These are phyloP conservation scores for Cyclocybe cylindracea DNA, from an alignment of 768 basidiomycete species.

Conservation along the genomic window DNA sequence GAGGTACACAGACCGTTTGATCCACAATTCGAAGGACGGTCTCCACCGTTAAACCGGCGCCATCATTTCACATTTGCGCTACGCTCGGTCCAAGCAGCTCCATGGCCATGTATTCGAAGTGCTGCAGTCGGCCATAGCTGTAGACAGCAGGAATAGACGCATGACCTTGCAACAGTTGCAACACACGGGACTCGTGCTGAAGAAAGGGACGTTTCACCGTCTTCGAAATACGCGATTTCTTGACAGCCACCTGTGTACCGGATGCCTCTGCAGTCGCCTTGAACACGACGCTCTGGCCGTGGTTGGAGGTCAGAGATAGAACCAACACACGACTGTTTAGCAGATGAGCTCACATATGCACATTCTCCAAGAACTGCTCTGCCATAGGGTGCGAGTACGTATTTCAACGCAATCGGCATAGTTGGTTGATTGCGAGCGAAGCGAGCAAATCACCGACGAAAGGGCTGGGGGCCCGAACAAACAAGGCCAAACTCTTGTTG, in stretches of 20 bases:
- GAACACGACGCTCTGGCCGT: slow-evolving; percentile 21
- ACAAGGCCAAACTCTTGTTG: no score
- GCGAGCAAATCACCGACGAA: no score
- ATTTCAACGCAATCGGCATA: slow-evolving; percentile 2
- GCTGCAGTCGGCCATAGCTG: slow-evolving; percentile 29
- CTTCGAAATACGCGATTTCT: slow-evolving; percentile 30
- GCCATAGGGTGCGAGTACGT: slow-evolving; percentile 15
- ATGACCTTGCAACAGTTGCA: slow-evolving; percentile 30
- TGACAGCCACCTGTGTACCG: slow-evolving; percentile 25
- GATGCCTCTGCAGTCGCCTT: slow-evolving; percentile 20
- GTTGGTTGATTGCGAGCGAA: no score
- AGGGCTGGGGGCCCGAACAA: no score
- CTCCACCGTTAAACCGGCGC: slow-evolving; percentile 12
- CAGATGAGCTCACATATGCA: slow-evolving; percentile 2
- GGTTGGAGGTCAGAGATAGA: slow-evolving; percentile 6
- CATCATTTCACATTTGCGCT: slow-evolving; percentile 15
- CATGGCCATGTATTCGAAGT: slow-evolving; percentile 38
- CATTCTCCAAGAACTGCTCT: slow-evolving; percentile 5
- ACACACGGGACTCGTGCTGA: slow-evolving; percentile 25
- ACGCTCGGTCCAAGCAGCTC: slow-evolving; percentile 28
- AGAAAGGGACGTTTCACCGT: slow-evolving; percentile 30
- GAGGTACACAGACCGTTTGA: slow-evolving; percentile 22
- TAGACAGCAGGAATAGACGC: slow-evolving; percentile 29
- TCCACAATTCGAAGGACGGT: slow-evolving; percentile 23
- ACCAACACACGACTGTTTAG: not conserved